A percentile compares a stretch with the other conserved stretches of the same genome.
Evolutionary conservation across 2,329 filamentous ascomycete species (phyloP).

Genomic region (Emericellopsis cladophorae): DNA sequence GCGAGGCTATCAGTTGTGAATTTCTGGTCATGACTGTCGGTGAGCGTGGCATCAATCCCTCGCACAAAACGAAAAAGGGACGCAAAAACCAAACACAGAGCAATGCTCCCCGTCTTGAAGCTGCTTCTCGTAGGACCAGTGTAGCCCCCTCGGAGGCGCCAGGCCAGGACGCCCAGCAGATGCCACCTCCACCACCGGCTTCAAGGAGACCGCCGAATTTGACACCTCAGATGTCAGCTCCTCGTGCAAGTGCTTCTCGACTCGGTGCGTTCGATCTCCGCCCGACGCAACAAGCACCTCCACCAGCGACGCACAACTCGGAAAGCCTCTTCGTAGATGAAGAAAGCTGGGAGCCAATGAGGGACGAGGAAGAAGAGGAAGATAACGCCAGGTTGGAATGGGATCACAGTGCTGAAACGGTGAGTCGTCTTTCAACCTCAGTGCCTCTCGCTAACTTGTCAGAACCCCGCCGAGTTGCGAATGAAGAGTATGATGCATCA

Average conservation of each 20-base stretch:
- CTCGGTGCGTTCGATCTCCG: constrained; percentile 29
- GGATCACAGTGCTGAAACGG: constrained; percentile 55
- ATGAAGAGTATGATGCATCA: constrained; percentile 22
- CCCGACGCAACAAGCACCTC: constrained; percentile 29
- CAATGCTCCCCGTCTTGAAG: constrained; percentile 30
- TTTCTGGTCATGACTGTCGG: constrained; percentile 77
- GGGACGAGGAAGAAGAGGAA: constrained; percentile 47
- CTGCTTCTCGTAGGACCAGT: constrained; percentile 30
- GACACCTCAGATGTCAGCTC: constrained; percentile 18
- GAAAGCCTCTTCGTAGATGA: constrained; percentile 68
- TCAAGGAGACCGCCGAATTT: constrained; percentile 12
- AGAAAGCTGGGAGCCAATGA: constrained; percentile 61
- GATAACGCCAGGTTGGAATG: constrained; percentile 55
- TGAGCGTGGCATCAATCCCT: constrained; percentile 39
- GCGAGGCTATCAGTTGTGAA: constrained; percentile 57
- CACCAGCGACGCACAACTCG: constrained; percentile 44
- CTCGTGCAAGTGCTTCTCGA: constrained; percentile 19
- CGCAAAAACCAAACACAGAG: constrained; percentile 21
- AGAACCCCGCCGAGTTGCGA: constrained; percentile 31
- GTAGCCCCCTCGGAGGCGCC: constrained; percentile 20
- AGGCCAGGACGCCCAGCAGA: constrained; percentile 5
- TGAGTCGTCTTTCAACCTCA: constrained; percentile 21
- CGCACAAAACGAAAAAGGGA: constrained; percentile 33
- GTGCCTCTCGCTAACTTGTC: constrained; percentile 12
- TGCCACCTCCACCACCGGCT: constrained; percentile 11